phyloP scores from a whole-genome alignment of 2,329 filamentous ascomycete species.

The Albophoma yamanashiensis region DNA sequence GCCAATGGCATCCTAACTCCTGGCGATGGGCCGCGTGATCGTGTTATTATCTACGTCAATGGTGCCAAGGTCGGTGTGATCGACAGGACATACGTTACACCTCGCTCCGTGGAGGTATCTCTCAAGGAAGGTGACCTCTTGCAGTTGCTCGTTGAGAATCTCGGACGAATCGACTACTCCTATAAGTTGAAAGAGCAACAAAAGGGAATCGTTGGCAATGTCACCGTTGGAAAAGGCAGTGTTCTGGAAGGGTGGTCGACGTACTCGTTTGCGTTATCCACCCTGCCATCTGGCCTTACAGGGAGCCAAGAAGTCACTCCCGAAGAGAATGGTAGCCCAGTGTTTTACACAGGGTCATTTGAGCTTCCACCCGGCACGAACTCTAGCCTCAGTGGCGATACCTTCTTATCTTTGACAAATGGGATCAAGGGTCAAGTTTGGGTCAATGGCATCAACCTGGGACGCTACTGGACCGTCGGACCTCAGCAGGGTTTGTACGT shows the following conservation, averaged over 20 bases:
- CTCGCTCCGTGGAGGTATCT: conserved; percentile 23
- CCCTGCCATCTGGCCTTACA: not conserved
- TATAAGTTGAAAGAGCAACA: conserved; percentile 29
- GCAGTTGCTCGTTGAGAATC: conserved; percentile 35
- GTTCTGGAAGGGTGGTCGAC: conserved; percentile 26
- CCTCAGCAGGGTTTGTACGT: conserved; percentile 37
- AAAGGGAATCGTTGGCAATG: conserved; percentile 34
- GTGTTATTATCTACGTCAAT: conserved; percentile 37
- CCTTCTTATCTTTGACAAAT: conserved; percentile 27
- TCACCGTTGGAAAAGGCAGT: conserved; percentile 21
- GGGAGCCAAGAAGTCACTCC: not conserved
- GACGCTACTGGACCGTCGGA: conserved; percentile 34
- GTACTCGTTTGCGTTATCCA: conserved; percentile 18
- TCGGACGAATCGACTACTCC: conserved; percentile 37
- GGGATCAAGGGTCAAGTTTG: conserved; percentile 34
- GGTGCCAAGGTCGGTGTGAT: conserved; percentile 28
- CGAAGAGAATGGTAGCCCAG: conserved; percentile 1
- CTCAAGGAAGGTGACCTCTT: conserved; percentile 28
- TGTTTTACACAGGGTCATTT: conserved; percentile 16
- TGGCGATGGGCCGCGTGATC: conserved; percentile 32
- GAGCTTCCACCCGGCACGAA: conserved; percentile 2
- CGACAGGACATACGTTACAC: conserved; percentile 31
- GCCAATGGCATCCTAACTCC: conserved; percentile 22
- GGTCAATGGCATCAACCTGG: conserved; percentile 34
- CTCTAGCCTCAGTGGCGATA: conserved; percentile 14